Evolutionary conservation across 2,329 filamentous ascomycete genomes (phyloP), one percentile per base, ranked within the genome.

Genomic region (Mycocentrospora acerina): DNA sequence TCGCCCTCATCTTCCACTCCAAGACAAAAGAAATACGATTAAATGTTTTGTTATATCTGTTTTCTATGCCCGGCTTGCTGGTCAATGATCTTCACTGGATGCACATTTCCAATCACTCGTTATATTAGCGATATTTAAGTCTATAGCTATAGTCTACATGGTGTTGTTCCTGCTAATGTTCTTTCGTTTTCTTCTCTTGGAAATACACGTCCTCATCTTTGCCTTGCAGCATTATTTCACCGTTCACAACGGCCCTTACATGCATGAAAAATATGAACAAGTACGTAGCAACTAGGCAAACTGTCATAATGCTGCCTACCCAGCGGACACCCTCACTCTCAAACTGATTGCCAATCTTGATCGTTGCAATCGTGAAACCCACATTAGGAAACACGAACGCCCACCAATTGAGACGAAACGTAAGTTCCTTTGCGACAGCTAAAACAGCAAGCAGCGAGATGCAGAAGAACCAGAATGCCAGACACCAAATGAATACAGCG

Each of bases 401-500:
- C 76, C 78, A 85, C 80, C 80, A 84, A 8, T 40, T 44, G 2
- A 84, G 67, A 71, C 41, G 51, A 77, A 81, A 75, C 72, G 77
- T 79, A 24, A 62, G 61, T 7, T 37, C 39, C 0, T 41, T 41
- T 3, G 51, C 28, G 0, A 33, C 40, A 12, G 25, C 27, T 0
- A 66, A 27, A 28, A 53, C 55, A 5, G 49, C 59, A 4, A 70
- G 40, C 0, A 66, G 26, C 0, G 66, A 60, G 13, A 73, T 59
- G 1, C 38, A 47, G 51, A 79, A 79, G 51, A 79, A 72, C 75
- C 75, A 80, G 15, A 78, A 64, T 2, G 69, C 67, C 9, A 87
- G 67, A 0, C 78, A 73, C 83, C 84, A 88, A 7, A 89, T 64
- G 45, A 79, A 78, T 2, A 86, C 70, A 2, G 71, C 72, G 0